Percentiles rank a stretch among this genome's conserved stretches.
Conservation (phyloP, 768 basidiomycete species). For the Tephrocybe sp. region DNA sequence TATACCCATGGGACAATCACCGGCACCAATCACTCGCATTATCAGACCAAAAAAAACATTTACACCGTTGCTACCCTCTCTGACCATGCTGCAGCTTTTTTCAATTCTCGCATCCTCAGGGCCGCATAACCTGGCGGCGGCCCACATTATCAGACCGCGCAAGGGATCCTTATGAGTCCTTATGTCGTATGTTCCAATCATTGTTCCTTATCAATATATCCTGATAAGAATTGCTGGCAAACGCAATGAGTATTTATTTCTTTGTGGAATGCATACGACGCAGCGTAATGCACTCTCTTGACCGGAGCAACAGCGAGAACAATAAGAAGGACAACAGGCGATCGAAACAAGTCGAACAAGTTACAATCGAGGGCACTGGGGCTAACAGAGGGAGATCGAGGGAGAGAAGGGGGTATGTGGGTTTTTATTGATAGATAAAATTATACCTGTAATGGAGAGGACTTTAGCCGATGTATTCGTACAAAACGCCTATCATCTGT, state of each 20-base stretch:
- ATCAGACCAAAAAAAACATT: no score
- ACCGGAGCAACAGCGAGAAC: conserved; percentile 3
- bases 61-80: no score
- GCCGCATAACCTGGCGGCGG: no score
- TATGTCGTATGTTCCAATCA: no score
- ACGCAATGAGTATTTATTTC: background rate
- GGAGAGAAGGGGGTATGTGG: background rate
- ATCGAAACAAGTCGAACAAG: background rate
- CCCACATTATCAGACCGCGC: no score
- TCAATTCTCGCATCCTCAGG: no score
- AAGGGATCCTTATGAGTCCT: no score
- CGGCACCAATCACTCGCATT: no score
- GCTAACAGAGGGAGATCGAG: background rate
- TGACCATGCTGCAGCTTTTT: no score
- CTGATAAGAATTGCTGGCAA: background rate
- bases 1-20: no score
- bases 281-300: conserved; percentile 7
- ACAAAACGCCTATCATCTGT: background rate
- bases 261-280: conserved; percentile 7
- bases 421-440: conserved; percentile 69
- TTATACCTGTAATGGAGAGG: conserved; percentile 59
- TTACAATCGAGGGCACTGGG: background rate
- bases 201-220: no score
- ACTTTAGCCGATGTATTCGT: background rate
- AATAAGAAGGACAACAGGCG: background rate